These are phyloP conservation scores for Didymella glomerata DNA, from an alignment of 2,329 filamentous ascomycete genomes.

Conservation along the genomic window DNA sequence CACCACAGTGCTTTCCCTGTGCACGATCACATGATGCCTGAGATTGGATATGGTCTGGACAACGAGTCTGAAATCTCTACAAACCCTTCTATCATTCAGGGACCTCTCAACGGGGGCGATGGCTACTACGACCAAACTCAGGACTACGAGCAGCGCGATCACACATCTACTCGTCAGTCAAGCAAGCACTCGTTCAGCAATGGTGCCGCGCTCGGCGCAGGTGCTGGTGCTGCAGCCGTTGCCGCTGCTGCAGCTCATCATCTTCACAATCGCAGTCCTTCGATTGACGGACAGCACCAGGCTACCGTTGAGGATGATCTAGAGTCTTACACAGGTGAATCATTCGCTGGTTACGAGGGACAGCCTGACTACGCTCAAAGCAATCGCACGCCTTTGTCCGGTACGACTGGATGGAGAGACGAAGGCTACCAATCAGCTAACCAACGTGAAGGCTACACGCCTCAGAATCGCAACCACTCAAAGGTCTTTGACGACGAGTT, in stretches of 20 bases:
- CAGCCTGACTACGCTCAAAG: constrained; percentile 42
- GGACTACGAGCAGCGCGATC: constrained; percentile 49
- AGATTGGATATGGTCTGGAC: constrained; percentile 72
- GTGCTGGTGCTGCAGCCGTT: constrained; percentile 63
- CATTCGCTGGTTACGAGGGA: constrained; percentile 47
- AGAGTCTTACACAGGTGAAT: constrained; percentile 45
- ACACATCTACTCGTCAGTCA: constrained; percentile 41
- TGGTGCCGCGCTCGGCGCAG: constrained; percentile 51
- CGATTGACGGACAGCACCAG: constrained; percentile 44
- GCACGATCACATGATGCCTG: constrained; percentile 75
- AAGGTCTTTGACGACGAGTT: constrained; percentile 64
- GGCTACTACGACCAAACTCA: constrained; percentile 54
- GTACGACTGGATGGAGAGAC: constrained; percentile 69
- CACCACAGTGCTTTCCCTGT: constrained; percentile 75
- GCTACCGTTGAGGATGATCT: constrained; percentile 52
- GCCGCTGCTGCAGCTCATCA: constrained; percentile 62
- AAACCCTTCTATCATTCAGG: constrained; percentile 84
- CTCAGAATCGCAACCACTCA: constrained; percentile 56
- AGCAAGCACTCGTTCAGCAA: constrained; percentile 43
- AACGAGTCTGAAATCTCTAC: constrained; percentile 74
- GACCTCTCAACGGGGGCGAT: constrained; percentile 68
- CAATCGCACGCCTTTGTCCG: constrained; percentile 51
- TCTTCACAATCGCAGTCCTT: constrained; percentile 38
- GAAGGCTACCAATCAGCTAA: constrained; percentile 91
- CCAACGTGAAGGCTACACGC: constrained; percentile 62